Evolutionary conservation across 2,329 filamentous ascomycete species (phyloP).

Genomic region (Neocucurbitaria cava): DNA sequence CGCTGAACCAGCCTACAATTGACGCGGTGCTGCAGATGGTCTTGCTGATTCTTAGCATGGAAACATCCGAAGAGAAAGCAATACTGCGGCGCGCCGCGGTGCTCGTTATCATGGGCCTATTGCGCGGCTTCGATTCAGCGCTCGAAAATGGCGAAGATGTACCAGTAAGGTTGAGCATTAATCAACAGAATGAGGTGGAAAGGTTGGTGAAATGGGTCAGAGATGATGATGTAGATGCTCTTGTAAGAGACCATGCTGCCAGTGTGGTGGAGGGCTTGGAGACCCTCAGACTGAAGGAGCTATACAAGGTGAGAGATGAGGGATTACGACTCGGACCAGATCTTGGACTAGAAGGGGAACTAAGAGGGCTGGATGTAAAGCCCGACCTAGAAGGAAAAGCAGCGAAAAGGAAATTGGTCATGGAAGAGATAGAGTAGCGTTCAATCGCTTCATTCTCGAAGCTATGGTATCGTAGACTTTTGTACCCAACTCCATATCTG

Average conservation of each 20-base stretch:
- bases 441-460: not conserved
- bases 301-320: constrained; percentile 52
- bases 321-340: constrained; percentile 26
- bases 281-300: constrained; percentile 63
- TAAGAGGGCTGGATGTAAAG: constrained; percentile 56
- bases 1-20: constrained; percentile 50
- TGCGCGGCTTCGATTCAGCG: constrained; percentile 65
- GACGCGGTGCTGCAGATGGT: constrained; percentile 67
- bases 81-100: constrained; percentile 73
- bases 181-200: constrained; percentile 67
- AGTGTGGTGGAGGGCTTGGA: constrained; percentile 73
- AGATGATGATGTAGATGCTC: constrained; percentile 69
- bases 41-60: constrained; percentile 68
- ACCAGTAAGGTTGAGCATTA: constrained; percentile 62
- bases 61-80: constrained; percentile 65
- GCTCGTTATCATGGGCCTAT: constrained; percentile 66
- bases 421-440: constrained; percentile 68
- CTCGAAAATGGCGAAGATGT: constrained; percentile 41
- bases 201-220: constrained; percentile 69
- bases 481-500: constrained; percentile 10
- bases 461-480: constrained; percentile 9
- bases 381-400: constrained; percentile 22
- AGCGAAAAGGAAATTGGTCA: constrained; percentile 42
- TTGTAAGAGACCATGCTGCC: constrained; percentile 71
- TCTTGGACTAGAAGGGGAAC: constrained; percentile 42